Evolutionary conservation across 1,284 basidiomycete species (phyloP), one percentile per base, ranked within the genome.

Genomic region (Irpex lacteus): DNA sequence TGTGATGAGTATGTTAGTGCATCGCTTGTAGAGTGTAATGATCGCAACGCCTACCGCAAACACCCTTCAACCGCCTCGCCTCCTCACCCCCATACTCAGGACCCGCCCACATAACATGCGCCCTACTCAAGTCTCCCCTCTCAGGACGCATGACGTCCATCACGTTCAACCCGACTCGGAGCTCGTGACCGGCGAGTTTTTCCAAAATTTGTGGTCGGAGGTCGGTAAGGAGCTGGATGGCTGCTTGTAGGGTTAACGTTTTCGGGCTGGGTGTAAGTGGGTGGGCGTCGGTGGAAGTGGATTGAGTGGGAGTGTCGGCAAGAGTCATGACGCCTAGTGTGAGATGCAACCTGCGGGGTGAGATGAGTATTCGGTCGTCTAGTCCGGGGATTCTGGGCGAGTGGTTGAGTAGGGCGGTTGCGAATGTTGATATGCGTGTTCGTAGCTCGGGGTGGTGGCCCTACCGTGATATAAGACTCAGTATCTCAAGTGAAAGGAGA

Each of bases 241-340:
- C 87, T 0, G 74, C 73, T 1, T 73, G 60, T 13, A 88, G 70
- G 0, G 85, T 26, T 26, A 26, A 26, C 21, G 3, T 26, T 26
- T 26, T 26, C 21, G 21, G 21, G 21, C 21, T 44, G n/a, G 40
- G 13, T 15, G 26, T 5, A 9, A 7, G 26, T 15, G 32, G n/a
- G 15, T 32, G 11, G 18, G n/a, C 21, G 32, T 34, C 4, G 38
- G 18, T 50, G 32, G 59, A 18, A 34, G 55, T 55, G 9, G 38
- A 21, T 13, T 32, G 9, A 9, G 53, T 5, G 0, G 64, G 47
- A 5, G 3, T 4, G 26, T 60, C 60, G 60, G 68, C 67, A 53
- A 91, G 82, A 0, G 82, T 75, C 87, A 92, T 89, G 0, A 90
- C 88, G 2, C 89, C 90, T 1, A 92, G 76, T 0, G 89, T 91